Evolutionary conservation across 2,329 filamentous ascomycete genomes (phyloP).

Genomic region (Beauveria bassiana): DNA sequence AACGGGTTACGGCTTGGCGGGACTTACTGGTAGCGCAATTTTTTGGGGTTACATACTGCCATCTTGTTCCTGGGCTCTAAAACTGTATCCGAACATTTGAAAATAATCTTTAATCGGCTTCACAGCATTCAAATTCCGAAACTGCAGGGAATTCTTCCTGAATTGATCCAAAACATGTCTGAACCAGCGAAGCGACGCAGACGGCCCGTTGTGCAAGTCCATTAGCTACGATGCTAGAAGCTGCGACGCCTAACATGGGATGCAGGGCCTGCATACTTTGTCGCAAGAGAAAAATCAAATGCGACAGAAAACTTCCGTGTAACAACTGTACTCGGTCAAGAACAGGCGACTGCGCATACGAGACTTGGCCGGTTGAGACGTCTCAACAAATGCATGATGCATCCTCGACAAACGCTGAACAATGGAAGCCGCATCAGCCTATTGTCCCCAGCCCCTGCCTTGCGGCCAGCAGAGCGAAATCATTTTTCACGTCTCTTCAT

Average conservation of each 20-base stretch:
- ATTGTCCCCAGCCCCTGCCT: neutral
- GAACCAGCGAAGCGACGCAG: constrained; percentile 7
- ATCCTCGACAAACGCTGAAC: neutral
- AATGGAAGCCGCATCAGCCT: neutral
- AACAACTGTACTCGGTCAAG: constrained; percentile 33
- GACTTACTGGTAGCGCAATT: neutral
- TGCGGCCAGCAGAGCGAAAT: neutral
- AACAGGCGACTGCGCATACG: constrained; percentile 27
- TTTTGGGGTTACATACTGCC: neutral
- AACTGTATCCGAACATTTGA: neutral
- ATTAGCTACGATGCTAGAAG: neutral
- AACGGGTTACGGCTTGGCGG: constrained; percentile 8
- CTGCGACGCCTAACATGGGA: neutral
- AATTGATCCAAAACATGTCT: neutral
- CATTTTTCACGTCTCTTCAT: neutral
- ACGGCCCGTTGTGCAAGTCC: constrained; percentile 11
- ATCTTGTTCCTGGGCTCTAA: neutral
- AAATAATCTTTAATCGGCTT: neutral
- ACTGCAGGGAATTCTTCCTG: neutral
- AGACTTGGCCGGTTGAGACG: constrained; percentile 14
- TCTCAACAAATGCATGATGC: neutral
- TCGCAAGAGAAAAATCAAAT: constrained; percentile 36
- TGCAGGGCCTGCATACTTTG: constrained; percentile 33
- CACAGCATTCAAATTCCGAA: too few relatives aligned
- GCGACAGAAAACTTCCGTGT: constrained; percentile 33